Base-by-base conservation (phyloP, 2,329 filamentous ascomycete genomes). In the Malbranchea zuffiana region DNA sequence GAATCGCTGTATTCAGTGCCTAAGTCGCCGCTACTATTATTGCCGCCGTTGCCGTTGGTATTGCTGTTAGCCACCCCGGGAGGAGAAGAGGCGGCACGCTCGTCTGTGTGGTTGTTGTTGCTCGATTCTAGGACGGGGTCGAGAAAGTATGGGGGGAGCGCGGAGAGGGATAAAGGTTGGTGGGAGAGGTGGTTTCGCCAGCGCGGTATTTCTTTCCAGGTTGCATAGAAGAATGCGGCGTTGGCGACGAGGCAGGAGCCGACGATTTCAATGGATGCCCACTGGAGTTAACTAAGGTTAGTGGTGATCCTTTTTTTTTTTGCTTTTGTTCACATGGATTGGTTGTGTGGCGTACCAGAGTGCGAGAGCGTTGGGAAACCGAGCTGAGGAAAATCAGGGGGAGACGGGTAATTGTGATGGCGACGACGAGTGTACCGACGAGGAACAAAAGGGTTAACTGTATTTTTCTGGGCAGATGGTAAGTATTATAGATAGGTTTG, bases 221-320 rank as follows among this genome's bases (percentile, higher is more conserved):
- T 16, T 6, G 39, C 41, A 20, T 46, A 46, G 28, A 44, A 46
- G 18, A 46, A 46, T n/a, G 44, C 39, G 12, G 44, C 40, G 31
- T 46, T 46, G 8, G 42, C 39, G 17, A 44, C 42, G 19, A 43
- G 20, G 23, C 33, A 40, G 12, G 44, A 30, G 25, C 44, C 42
- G 5, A 46, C 39, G 18, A 44, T 41, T 32, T 44, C 44, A 27
- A 46, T 37, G 11, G 41, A 46, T 23, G 44, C 44, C 44, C 44
- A 46, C 44, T 46, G 15, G 10, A 7, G 13, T 25, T 13, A 5
- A 10, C 27, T 8, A 13, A 16, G 15, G 18, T 13, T 13, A 10
- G 12, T 12, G 23, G 2, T 10, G 23, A 8, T 25, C 12, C 10
- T 25, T 25, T 10, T 8, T 25, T 25, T 25, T 3, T 25, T 8